A percentile compares a stretch with the other conserved stretches of the same genome.
Evolutionary conservation across 2,329 filamentous ascomycete genomes (phyloP).

Genomic region (Verticillium dahliae): DNA sequence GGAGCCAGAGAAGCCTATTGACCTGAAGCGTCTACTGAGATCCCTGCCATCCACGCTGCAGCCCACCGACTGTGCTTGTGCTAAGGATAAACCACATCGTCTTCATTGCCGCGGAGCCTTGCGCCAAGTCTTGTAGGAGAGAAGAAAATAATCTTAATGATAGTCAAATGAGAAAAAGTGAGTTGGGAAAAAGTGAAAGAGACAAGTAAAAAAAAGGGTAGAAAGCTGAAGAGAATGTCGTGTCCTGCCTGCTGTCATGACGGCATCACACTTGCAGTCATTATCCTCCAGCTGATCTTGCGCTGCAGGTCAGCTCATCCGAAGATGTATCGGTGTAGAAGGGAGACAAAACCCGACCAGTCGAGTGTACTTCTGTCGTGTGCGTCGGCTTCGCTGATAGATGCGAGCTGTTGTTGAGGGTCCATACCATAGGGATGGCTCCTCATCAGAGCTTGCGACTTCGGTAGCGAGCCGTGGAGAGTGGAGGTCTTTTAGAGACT

Average conservation of each 20-base stretch:
- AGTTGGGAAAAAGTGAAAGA: no score
- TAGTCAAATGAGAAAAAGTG: no score
- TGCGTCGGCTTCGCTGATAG: neutral
- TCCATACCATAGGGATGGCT: neutral
- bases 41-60: neutral
- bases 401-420: neutral
- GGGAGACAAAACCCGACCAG: neutral
- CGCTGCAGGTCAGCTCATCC: neutral
- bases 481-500: neutral
- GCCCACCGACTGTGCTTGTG: neutral
- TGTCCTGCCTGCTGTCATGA: neutral
- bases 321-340: neutral
- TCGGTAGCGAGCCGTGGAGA: neutral
- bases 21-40: neutral
- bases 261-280: neutral
- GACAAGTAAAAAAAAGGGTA: neutral
- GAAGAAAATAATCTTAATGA: neutral
- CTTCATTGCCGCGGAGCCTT: neutral
- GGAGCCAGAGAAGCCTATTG: neutral
- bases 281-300: neutral
- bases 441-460: neutral
- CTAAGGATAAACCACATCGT: neutral
- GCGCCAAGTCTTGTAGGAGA: neutral
- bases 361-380: neutral
- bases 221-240: neutral